These are phyloP conservation scores for Strigomonas culicis DNA, from an alignment of 208 protist species.

Conservation along the genomic window DNA sequence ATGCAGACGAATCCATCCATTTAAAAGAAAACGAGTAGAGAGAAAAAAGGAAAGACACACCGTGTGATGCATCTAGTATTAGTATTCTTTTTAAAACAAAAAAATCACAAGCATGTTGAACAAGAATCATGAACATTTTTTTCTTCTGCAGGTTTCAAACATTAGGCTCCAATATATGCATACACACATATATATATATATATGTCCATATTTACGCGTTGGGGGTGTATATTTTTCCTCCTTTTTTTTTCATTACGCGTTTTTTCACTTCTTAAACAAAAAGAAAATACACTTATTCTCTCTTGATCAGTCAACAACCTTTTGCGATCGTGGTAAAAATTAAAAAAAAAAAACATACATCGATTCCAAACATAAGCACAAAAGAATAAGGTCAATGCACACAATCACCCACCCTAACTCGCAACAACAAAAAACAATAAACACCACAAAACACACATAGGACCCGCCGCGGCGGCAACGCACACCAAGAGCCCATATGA, in stretches of 20 bases:
- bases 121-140: neutral
- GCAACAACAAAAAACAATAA: neutral
- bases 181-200: constrained; percentile 9
- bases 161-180: too few species aligned
- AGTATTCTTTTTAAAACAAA: constrained; percentile 3
- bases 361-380: neutral
- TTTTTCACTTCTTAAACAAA: neutral
- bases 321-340: neutral
- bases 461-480: too few species aligned
- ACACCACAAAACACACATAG: too few species aligned
- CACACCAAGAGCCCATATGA: too few species aligned
- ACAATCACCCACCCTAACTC: neutral
- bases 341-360: neutral
- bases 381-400: neutral
- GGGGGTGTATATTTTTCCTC: neutral
- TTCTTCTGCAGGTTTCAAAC: too few species aligned
- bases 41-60: constrained; percentile 7
- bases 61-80: neutral
- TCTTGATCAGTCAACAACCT: too few species aligned
- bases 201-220: neutral
- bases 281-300: too few species aligned
- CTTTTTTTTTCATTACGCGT: neutral
- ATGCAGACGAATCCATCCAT: neutral
- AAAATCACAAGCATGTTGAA: constrained; percentile 5
- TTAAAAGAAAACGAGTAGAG: constrained; percentile 17